Evolutionary conservation across 768 basidiomycete species (phyloP).

Genomic region (Tulasnella sp.): DNA sequence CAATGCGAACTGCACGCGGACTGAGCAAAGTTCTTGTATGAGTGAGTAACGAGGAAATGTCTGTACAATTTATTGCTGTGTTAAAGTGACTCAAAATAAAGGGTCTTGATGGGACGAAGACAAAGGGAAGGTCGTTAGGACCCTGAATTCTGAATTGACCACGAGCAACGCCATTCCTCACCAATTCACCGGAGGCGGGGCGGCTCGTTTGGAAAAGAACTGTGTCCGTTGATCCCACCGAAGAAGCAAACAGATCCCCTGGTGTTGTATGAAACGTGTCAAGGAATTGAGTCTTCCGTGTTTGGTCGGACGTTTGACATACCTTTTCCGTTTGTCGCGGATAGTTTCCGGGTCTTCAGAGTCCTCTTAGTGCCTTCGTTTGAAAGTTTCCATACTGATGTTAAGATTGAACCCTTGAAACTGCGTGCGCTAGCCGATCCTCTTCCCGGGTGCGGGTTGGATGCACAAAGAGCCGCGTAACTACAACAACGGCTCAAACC

Average conservation of each 20-base stretch:
- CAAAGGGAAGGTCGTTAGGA: neutral
- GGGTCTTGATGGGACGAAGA: neutral
- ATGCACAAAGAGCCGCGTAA: neutral
- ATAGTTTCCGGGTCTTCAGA: neutral
- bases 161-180: neutral
- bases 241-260: neutral
- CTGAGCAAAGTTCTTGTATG: too few relatives aligned
- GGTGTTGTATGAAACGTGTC: neutral
- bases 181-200: neutral
- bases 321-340: neutral
- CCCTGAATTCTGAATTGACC: neutral
- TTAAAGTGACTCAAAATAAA: neutral
- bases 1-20: too few relatives aligned
- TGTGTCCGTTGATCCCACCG: neutral
- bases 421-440: neutral
- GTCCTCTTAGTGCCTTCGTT: neutral
- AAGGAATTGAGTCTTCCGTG: neutral
- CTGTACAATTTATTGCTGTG: neutral
- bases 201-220: neutral
- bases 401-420: neutral
- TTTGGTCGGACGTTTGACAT: neutral
- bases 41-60: neutral
- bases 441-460: neutral
- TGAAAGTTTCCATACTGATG: neutral
- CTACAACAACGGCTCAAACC: neutral